Evolutionary conservation across 2,329 filamentous ascomycete genomes (phyloP), one percentile per base, ranked within the genome.

Genomic region (Pezicula radicicola): DNA sequence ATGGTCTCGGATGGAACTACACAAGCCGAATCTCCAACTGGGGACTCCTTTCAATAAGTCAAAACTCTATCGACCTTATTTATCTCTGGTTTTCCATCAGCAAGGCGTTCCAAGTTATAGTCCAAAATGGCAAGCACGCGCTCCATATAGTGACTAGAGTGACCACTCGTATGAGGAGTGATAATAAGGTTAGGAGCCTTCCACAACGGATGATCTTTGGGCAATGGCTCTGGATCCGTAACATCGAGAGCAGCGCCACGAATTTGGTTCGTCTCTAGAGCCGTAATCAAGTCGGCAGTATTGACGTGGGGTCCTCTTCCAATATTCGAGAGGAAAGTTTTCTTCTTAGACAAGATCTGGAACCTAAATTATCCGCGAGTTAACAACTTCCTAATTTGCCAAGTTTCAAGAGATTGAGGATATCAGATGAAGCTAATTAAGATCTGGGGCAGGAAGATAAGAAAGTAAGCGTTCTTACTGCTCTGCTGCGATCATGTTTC

Each of bases 191-290:
- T 91, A 54, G 81, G 80, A 13, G 85, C 74, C 25, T 73, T 77
- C 88, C 88, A 93, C 47, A 93, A 70, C 56, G 81, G 78, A 63
- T 88, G 82, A 4, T 85, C 80, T 2, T 75, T 69, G 0, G 88
- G 87, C 56, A 93, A 66, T 0, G 89, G 89, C 67, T 93, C 89
- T 0, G 89, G 89, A 54, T 92, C 88, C 2, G 88, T 88, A 1
- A 93, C 89, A 92, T 89, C 39, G 48, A 93, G 69, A 1, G 88
- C 88, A 0, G 89, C 89, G 28, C 89, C 89, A 3, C 74, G 63
- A 54, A 60, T 49, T 51, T 49, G 45, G 77, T 72, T 15, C 64
- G 45, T 5, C 66, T 53, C 89, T 64, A 87, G 63, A 1, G 81
- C 78, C 3, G 66, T 68, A 41, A 85, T 72, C 48, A 88, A 62